Conservation (phyloP, 164 flowering plant genomes). For the Echeveria elegans region DNA sequence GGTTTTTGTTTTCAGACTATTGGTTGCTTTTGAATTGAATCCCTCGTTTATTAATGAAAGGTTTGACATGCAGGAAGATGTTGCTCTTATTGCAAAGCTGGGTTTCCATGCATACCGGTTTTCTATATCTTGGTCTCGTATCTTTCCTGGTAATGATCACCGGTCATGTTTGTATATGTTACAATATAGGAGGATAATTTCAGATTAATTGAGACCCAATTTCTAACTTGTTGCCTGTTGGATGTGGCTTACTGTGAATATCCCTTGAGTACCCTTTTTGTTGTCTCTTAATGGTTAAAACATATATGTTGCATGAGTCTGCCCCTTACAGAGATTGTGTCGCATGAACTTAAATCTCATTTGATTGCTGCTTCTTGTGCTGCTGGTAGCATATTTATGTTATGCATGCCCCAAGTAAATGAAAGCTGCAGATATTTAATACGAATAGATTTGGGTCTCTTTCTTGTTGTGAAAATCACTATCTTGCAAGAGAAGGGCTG, state of each 20-base stretch:
- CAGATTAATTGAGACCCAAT: neutral
- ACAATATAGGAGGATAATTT: neutral
- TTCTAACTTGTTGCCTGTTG: neutral
- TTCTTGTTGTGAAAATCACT: neutral
- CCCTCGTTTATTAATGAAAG: neutral
- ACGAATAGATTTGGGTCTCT: too few relatives aligned
- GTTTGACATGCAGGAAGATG: conserved; percentile 57
- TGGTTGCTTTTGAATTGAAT: neutral
- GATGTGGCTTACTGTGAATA: neutral
- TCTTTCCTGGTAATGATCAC: conserved; percentile 63
- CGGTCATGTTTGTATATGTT: neutral
- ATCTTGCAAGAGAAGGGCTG: neutral
- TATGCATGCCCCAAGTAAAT: too few relatives aligned
- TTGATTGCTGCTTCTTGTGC: too few relatives aligned
- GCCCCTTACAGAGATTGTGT: neutral
- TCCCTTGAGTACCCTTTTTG: neutral
- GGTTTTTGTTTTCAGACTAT: neutral
- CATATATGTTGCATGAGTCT: too few relatives aligned
- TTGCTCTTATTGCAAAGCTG: conserved; percentile 65
- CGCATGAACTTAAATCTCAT: neutral
- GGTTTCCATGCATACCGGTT: conserved; percentile 87
- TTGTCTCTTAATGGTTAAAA: neutral
- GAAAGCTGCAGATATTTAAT: too few relatives aligned
- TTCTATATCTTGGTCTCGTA: conserved; percentile 93
- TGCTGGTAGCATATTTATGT: too few relatives aligned